phyloP scores from a whole-genome alignment of 805 yeast species.

The Starmerella apis region DNA sequence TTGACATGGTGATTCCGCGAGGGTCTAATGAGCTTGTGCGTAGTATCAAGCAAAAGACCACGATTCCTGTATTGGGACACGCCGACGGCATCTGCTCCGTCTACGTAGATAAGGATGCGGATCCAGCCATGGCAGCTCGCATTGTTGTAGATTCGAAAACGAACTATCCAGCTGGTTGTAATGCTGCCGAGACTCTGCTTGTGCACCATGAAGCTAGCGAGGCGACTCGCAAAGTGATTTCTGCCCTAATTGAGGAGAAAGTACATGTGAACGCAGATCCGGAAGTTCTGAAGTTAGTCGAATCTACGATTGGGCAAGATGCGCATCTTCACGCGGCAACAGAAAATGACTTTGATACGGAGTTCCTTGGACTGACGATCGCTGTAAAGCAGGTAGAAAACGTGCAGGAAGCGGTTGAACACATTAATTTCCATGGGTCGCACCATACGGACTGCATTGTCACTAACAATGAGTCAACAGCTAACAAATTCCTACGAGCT shows the following conservation, averaged over 20 bases:
- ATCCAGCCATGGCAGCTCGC: slow-evolving; percentile 61
- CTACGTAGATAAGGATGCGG: slow-evolving; percentile 69
- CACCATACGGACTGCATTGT: slow-evolving; percentile 91
- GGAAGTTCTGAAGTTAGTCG: slow-evolving; percentile 21
- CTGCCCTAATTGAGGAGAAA: slow-evolving; percentile 46
- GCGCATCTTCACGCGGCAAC: slow-evolving; percentile 34
- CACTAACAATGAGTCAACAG: slow-evolving; percentile 60
- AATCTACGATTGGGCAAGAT: slow-evolving; percentile 16
- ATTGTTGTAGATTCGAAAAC: slow-evolving; percentile 82
- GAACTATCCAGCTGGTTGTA: slow-evolving; percentile 98
- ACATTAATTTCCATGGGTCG: slow-evolving; percentile 85
- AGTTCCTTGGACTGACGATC: slow-evolving; percentile 71
- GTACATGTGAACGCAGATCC: slow-evolving; percentile 55
- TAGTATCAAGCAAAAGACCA: slow-evolving; percentile 73
- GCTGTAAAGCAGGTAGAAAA: slow-evolving; percentile 56
- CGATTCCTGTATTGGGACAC: slow-evolving; percentile 95
- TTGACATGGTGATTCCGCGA: slow-evolving; percentile 92
- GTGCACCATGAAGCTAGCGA: slow-evolving; percentile 40
- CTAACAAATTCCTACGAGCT: slow-evolving; percentile 69
- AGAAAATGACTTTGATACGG: slow-evolving; percentile 64
- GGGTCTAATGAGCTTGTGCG: slow-evolving; percentile 92
- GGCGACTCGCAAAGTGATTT: slow-evolving; percentile 27
- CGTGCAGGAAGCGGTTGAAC: slow-evolving; percentile 64
- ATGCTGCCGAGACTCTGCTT: slow-evolving; percentile 83
- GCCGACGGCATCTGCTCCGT: slow-evolving; percentile 97